A percentile compares a stretch with the other conserved stretches of the same genome.
These are phyloP conservation scores for Jatropha curcas DNA, from an alignment of 345 rosid genomes.

Conservation along the genomic window DNA sequence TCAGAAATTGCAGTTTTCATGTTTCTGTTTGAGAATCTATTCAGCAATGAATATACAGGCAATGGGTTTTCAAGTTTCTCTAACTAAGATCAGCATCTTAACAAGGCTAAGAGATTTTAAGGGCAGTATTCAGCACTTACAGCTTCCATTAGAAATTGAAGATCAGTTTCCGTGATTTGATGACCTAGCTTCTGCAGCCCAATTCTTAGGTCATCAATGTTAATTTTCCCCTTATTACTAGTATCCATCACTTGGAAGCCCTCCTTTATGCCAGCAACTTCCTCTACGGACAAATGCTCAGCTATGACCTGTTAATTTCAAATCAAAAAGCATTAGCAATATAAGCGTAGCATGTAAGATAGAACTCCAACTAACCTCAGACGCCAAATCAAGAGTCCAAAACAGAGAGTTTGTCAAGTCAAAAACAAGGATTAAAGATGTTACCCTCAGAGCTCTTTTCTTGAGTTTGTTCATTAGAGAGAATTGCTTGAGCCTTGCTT, in stretches of 20 bases:
- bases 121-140: constrained; percentile 19
- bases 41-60: neutral
- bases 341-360: neutral
- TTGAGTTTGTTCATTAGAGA: constrained; percentile 40
- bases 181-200: constrained; percentile 38
- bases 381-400: neutral
- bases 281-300: constrained; percentile 39
- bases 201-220: constrained; percentile 29
- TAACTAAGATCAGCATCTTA: neutral
- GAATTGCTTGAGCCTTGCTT: constrained; percentile 37
- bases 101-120: neutral
- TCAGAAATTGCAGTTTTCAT: neutral
- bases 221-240: constrained; percentile 31
- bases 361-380: neutral
- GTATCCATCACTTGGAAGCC: constrained; percentile 35
- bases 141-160: constrained; percentile 36
- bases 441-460: constrained; percentile 43
- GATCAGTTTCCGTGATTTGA: constrained; percentile 27
- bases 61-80: neutral
- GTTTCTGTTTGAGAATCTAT: too few relatives aligned
- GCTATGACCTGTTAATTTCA: constrained; percentile 28
- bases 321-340: neutral
- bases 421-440: neutral
- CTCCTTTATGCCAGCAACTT: constrained; percentile 38
- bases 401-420: neutral